phyloP scores from a whole-genome alignment of 2,329 filamentous ascomycete species.

The Nannizziopsis arthrosporioides region DNA sequence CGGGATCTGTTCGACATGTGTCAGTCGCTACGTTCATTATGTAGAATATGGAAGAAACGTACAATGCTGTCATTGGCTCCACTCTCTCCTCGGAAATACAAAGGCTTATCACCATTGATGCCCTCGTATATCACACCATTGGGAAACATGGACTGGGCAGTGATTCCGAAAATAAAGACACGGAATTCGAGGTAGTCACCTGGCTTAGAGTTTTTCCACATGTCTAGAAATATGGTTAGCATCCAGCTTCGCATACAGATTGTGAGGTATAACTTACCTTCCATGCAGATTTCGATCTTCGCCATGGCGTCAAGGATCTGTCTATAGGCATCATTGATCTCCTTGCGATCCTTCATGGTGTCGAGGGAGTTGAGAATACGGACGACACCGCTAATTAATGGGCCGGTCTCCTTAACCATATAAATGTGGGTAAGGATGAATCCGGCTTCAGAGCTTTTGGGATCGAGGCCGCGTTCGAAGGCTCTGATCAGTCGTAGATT shows the following conservation, averaged over 20 bases:
- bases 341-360: conserved; percentile 38
- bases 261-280: conserved; percentile 38
- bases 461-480: conserved; percentile 81
- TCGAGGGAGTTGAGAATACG: conserved; percentile 51
- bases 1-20: conserved; percentile 46
- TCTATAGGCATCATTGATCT: conserved; percentile 54
- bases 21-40: neutral
- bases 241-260: neutral
- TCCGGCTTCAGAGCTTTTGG: conserved; percentile 77
- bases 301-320: conserved; percentile 52
- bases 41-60: conserved; percentile 15
- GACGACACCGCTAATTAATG: conserved; percentile 61
- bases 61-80: conserved; percentile 90
- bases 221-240: conserved; percentile 37
- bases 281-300: conserved; percentile 69
- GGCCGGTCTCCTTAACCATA: conserved; percentile 80
- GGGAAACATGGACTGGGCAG: conserved; percentile 86
- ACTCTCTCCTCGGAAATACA: conserved; percentile 80
- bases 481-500: conserved; percentile 76
- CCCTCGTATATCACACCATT: conserved; percentile 83
- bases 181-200: conserved; percentile 78
- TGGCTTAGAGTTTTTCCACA: conserved; percentile 85
- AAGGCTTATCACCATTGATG: conserved; percentile 55
- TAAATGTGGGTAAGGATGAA: conserved; percentile 94
- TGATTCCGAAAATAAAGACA: conserved; percentile 95